These are phyloP conservation scores for Cyclotella cryptica DNA, from an alignment of 108 stramenopile species.

Conservation along the genomic window DNA sequence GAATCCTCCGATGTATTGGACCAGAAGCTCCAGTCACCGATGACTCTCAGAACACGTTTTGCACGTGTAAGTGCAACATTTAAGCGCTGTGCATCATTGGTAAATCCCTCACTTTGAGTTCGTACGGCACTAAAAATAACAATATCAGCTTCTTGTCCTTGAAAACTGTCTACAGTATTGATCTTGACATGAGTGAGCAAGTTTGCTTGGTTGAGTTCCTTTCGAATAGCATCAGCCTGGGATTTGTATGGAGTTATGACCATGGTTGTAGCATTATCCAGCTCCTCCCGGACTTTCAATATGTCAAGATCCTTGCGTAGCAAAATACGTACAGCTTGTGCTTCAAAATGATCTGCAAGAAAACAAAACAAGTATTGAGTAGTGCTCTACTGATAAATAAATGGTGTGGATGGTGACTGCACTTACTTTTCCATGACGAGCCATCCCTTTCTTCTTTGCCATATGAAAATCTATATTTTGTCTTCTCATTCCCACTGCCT, in stretches of 20 bases:
- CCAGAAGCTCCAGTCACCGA: constrained; percentile 38
- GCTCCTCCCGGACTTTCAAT: neutral
- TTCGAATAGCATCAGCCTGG: neutral
- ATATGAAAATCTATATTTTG: neutral
- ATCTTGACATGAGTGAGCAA: neutral
- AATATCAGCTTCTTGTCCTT: constrained; percentile 10
- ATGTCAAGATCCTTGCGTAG: neutral
- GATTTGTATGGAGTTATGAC: constrained; percentile 7
- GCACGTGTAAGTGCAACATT: constrained; percentile 86
- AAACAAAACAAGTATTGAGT: neutral
- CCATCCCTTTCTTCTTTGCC: constrained; percentile 10
- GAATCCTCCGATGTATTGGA: neutral
- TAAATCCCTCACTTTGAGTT: neutral
- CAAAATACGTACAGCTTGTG: neutral
- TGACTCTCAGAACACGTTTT: constrained; percentile 54
- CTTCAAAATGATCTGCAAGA: constrained; percentile 2
- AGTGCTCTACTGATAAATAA: neutral
- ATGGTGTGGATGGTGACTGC: neutral
- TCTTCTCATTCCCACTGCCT: neutral
- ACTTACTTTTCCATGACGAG: constrained; percentile 14
- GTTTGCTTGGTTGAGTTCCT: neutral
- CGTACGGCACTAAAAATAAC: constrained; percentile 6
- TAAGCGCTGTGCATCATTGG: constrained; percentile 53
- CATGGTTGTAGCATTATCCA: neutral
- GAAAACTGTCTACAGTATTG: neutral